These are phyloP conservation scores for Entrophospora sp. DNA, from an alignment of 192 early-diverging fungal genomes.

Conservation along the genomic window DNA sequence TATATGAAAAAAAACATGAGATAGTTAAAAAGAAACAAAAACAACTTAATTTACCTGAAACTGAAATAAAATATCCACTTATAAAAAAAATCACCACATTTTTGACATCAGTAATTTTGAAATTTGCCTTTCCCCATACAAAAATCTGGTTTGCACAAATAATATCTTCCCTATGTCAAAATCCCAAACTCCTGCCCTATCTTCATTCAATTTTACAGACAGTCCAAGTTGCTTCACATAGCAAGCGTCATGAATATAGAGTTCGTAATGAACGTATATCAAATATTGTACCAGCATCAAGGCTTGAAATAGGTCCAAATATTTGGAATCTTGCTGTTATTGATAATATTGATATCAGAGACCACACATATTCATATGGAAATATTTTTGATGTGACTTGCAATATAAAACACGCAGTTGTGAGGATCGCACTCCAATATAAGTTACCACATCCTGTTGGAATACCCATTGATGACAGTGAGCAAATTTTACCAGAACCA, in stretches of 20 bases:
- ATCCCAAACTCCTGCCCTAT: background rate
- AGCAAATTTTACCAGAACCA: background rate
- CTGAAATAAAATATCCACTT: too few relatives aligned
- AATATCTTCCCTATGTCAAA: background rate
- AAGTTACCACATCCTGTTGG: background rate
- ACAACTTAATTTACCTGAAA: too few relatives aligned
- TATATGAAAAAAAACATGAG: background rate
- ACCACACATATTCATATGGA: background rate
- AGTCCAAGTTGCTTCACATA: background rate
- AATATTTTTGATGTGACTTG: slow-evolving; percentile 2
- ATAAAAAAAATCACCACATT: background rate
- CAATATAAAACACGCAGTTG: background rate
- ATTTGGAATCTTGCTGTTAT: slow-evolving; percentile 12
- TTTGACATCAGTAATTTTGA: background rate
- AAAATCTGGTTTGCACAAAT: background rate
- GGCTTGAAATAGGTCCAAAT: background rate
- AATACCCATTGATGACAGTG: background rate
- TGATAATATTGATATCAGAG: background rate
- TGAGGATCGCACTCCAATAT: background rate
- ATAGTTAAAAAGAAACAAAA: background rate
- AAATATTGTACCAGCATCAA: background rate
- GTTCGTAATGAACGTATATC: background rate
- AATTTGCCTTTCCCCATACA: background rate
- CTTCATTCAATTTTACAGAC: background rate
- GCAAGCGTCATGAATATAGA: background rate